Conservation (phyloP, 2,329 filamentous ascomycete species). For the Didymellaceae sp. region DNA sequence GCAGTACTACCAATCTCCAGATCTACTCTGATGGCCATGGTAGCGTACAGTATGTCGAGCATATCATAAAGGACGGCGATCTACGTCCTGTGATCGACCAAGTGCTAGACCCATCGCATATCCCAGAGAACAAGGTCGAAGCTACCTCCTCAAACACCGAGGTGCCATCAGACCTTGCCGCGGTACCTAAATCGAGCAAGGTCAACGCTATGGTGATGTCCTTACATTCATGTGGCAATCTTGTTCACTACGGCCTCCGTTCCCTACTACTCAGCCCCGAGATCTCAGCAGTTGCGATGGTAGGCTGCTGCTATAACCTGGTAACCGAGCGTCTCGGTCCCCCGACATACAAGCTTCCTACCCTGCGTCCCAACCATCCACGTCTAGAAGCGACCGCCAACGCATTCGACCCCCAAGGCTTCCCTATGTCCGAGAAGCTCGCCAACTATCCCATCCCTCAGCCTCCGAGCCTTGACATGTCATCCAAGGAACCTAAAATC, state of each 20-base stretch:
- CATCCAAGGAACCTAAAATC: not conserved
- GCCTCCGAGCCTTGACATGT: not conserved
- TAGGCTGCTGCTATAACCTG: slow-evolving; percentile 98
- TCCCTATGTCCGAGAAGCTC: slow-evolving; percentile 84
- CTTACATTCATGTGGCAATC: slow-evolving; percentile 95
- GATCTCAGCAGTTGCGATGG: slow-evolving; percentile 89
- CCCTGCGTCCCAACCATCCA: slow-evolving; percentile 75
- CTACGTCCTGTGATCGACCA: slow-evolving; percentile 70
- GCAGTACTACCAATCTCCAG: slow-evolving; percentile 44
- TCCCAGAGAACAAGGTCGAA: slow-evolving; percentile 35
- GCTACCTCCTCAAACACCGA: slow-evolving; percentile 27
- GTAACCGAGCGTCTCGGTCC: slow-evolving; percentile 88
- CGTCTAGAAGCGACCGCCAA: slow-evolving; percentile 72
- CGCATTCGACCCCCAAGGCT: slow-evolving; percentile 85
- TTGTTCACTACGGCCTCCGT: slow-evolving; percentile 92
- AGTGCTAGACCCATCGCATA: slow-evolving; percentile 57
- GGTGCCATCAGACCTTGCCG: slow-evolving; percentile 34
- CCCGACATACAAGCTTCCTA: slow-evolving; percentile 83
- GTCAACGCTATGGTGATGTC: slow-evolving; percentile 81
- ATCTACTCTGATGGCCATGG: slow-evolving; percentile 67
- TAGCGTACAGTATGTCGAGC: slow-evolving; percentile 78
- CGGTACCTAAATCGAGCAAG: slow-evolving; percentile 39
- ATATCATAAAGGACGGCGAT: slow-evolving; percentile 75
- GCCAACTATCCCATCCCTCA: slow-evolving; percentile 53
- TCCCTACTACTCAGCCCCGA: slow-evolving; percentile 83